Conservation (phyloP, 2,329 filamentous ascomycete genomes). For the Paecilomyces formosus region DNA sequence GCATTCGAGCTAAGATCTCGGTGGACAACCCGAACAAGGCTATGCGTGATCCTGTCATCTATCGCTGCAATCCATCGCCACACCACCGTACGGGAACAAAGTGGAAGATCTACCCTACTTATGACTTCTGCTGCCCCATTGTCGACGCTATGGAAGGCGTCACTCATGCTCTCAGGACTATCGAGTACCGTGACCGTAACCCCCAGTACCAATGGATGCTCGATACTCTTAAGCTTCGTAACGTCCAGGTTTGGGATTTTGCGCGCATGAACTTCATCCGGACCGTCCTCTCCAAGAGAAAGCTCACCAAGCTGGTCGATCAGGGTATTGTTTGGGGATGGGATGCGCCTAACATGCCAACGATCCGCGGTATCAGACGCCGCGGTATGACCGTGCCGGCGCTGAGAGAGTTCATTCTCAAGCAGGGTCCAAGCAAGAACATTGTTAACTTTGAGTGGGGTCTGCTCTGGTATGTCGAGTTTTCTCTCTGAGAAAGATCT, state of each 20-base stretch:
- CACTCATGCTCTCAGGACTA: conserved; percentile 58
- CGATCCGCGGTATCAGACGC: conserved; percentile 43
- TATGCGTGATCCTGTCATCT: conserved; percentile 93
- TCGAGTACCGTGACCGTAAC: conserved; percentile 50
- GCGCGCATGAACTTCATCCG: conserved; percentile 47
- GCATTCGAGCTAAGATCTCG: conserved; percentile 90
- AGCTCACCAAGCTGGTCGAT: conserved; percentile 45
- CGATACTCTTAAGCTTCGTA: conserved; percentile 38
- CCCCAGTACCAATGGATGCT: conserved; percentile 47
- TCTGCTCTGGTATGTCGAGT: conserved; percentile 32
- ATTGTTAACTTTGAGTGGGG: conserved; percentile 45
- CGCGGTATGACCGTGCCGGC: conserved; percentile 44
- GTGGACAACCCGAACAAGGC: conserved; percentile 91
- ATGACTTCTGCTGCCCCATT: conserved; percentile 59
- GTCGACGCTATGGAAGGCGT: conserved; percentile 57
- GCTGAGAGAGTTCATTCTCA: conserved; percentile 43
- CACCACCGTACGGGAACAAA: conserved; percentile 57
- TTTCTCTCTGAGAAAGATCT: neutral
- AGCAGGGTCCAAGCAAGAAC: conserved; percentile 43
- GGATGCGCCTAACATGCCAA: conserved; percentile 46
- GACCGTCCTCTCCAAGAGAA: conserved; percentile 44
- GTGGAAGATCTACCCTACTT: conserved; percentile 62
- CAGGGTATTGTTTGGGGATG: conserved; percentile 43
- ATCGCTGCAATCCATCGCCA: conserved; percentile 71
- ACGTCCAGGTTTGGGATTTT: conserved; percentile 45